Evolutionary conservation across 768 basidiomycete species (phyloP).

Genomic region (Tricholoma saponaceum): DNA sequence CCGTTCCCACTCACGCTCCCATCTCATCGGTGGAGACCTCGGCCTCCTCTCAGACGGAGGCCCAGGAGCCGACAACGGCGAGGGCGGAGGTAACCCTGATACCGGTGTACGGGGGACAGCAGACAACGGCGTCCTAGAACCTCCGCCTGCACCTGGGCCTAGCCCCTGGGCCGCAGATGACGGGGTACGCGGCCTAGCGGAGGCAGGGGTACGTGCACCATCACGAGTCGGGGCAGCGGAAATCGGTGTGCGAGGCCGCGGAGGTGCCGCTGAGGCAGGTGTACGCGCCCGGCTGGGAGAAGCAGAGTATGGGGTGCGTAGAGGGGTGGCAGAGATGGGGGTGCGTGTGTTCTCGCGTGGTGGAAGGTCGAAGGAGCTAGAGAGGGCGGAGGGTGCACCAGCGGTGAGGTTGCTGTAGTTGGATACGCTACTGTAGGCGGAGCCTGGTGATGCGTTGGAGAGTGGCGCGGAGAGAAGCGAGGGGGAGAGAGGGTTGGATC

Average conservation of each 20-base stretch:
- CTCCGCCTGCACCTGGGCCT: background rate
- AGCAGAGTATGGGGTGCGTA: slow-evolving; percentile 13
- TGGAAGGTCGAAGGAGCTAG: slow-evolving; percentile 23
- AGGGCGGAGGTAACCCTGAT: slow-evolving; percentile 14
- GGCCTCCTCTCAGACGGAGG: slow-evolving; percentile 27
- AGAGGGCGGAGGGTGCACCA: slow-evolving; percentile 8
- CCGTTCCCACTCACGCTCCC: slow-evolving; percentile 7
- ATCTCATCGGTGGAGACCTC: slow-evolving; percentile 27
- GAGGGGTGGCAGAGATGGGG: slow-evolving; percentile 12
- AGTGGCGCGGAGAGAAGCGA: slow-evolving; percentile 11
- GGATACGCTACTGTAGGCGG: slow-evolving; percentile 12
- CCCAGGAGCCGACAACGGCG: slow-evolving; percentile 16
- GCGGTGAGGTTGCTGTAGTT: slow-evolving; percentile 8
- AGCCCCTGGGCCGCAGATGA: slow-evolving; percentile 12
- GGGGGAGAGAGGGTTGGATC: slow-evolving; percentile 13
- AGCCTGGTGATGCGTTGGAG: slow-evolving; percentile 10
- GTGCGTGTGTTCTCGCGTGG: slow-evolving; percentile 55
- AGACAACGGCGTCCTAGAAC: background rate
- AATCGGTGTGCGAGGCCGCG: slow-evolving; percentile 55
- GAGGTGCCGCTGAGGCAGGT: slow-evolving; percentile 36
- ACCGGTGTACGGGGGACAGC: background rate
- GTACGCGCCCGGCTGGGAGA: slow-evolving; percentile 10
- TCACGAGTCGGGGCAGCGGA: slow-evolving; percentile 15
- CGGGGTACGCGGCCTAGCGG: slow-evolving; percentile 6
- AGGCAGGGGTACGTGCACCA: slow-evolving; percentile 13